A percentile compares a stretch with the other conserved stretches of the same genome.
Evolutionary conservation across 192 early-diverging fungal species (phyloP).

Genomic region (Spinellus fusiger): DNA sequence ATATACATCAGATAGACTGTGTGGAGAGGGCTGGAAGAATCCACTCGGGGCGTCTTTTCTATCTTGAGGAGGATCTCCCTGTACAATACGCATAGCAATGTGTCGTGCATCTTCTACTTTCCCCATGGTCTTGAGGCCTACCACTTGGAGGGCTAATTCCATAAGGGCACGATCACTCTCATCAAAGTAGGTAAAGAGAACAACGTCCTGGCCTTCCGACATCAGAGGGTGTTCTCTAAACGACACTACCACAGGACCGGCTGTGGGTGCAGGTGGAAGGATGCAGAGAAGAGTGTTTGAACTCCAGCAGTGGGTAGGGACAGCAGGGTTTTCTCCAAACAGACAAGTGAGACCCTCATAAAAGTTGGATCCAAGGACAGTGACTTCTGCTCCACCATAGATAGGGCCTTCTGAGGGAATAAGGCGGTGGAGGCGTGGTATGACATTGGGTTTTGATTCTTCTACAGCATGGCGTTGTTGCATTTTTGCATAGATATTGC

Average conservation of each 20-base stretch:
- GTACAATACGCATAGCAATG: conserved; percentile 56
- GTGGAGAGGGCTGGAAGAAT: neutral
- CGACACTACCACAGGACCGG: conserved; percentile 58
- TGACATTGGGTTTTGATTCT: conserved; percentile 1
- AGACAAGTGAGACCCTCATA: conserved; percentile 63
- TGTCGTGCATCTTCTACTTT: conserved; percentile 60
- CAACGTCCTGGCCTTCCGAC: conserved; percentile 32
- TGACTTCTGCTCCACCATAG: conserved; percentile 70
- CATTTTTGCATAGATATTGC: conserved; percentile 10
- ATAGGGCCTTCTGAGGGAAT: conserved; percentile 76
- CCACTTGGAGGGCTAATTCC: conserved; percentile 74
- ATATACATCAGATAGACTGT: conserved; percentile 20
- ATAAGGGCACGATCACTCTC: conserved; percentile 76
- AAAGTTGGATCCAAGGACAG: conserved; percentile 69
- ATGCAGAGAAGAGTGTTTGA: conserved; percentile 66
- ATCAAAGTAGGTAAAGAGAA: conserved; percentile 47
- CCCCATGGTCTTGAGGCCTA: conserved; percentile 64
- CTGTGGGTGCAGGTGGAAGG: conserved; percentile 58
- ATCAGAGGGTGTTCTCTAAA: conserved; percentile 33
- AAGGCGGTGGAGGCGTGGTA: conserved; percentile 41
- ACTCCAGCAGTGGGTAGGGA: conserved; percentile 63
- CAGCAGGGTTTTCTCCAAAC: conserved; percentile 66
- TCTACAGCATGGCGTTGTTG: conserved; percentile 6
- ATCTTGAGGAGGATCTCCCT: conserved; percentile 13
- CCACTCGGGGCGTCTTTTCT: neutral